phyloP scores from a whole-genome alignment of 1,284 basidiomycete genomes.

The Apiotrichum brassicae region DNA sequence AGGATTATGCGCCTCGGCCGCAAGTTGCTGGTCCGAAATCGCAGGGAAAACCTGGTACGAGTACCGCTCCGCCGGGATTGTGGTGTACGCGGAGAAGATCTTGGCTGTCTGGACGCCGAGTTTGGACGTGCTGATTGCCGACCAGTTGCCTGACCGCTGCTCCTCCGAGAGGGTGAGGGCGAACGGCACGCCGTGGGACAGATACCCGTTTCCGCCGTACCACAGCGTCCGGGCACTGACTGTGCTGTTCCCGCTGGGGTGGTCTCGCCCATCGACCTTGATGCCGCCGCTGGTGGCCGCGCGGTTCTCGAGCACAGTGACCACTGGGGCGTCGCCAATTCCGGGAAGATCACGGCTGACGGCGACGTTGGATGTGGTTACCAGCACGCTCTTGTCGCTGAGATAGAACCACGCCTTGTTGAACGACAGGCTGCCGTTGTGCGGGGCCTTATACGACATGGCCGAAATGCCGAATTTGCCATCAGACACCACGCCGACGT shows the following conservation, averaged over 20 bases:
- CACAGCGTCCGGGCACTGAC: constrained; percentile 21
- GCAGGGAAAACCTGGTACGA: constrained; percentile 58
- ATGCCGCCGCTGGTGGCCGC: constrained; percentile 46
- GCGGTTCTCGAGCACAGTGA: constrained; percentile 61
- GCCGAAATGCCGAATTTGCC: constrained; percentile 54
- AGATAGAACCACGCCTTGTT: constrained; percentile 69
- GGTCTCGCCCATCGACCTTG: constrained; percentile 46
- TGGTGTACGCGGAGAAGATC: constrained; percentile 56
- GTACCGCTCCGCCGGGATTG: constrained; percentile 35
- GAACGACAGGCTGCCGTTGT: constrained; percentile 55
- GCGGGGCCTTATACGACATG: constrained; percentile 53
- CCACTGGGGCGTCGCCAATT: constrained; percentile 50
- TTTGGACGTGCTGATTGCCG: constrained; percentile 57
- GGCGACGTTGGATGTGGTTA: constrained; percentile 54
- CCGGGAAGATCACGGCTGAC: constrained; percentile 34
- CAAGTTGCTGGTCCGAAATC: constrained; percentile 12
- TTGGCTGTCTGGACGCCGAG: constrained; percentile 53
- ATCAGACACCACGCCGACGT: constrained; percentile 60
- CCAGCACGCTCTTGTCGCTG: constrained; percentile 53
- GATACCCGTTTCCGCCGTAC: constrained; percentile 32
- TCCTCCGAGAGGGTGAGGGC: constrained; percentile 50
- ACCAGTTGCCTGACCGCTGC: constrained; percentile 56
- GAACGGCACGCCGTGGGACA: constrained; percentile 29
- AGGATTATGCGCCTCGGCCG: constrained; percentile 7
- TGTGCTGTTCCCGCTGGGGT: background rate